A percentile compares a stretch with the other conserved stretches of the same genome.
Conservation (phyloP, 176 grass and related monocot species). For the Phragmites australis region DNA sequence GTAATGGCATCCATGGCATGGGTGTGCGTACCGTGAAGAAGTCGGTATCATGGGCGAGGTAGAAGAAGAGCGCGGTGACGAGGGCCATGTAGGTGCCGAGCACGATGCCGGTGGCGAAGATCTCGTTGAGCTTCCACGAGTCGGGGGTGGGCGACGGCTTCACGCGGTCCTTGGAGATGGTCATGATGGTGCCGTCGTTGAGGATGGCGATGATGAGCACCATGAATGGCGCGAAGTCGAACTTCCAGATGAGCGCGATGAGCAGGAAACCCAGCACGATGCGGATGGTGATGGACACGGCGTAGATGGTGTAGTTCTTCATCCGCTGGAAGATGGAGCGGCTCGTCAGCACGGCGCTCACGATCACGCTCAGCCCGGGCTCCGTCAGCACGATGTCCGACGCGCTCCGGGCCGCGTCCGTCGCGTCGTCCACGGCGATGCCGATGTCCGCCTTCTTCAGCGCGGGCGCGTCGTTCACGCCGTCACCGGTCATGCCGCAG, state of each 20-base stretch:
- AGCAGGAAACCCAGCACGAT: constrained; percentile 84
- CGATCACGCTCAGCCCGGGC: constrained; percentile 83
- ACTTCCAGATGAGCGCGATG: constrained; percentile 86
- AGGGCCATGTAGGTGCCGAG: too few species aligned
- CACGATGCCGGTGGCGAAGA: too few species aligned
- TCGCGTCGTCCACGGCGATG: constrained; percentile 91
- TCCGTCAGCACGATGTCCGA: constrained; percentile 97
- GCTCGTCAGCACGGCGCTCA: constrained; percentile 78
- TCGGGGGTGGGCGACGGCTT: constrained; percentile 68
- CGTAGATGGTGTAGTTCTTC: constrained; percentile 99
- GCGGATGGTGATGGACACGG: constrained; percentile 94
- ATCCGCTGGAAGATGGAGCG: constrained; percentile 92
- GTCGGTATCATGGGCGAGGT: constrained; percentile 67
- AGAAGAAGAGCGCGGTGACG: too few species aligned
- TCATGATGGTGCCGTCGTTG: constrained; percentile 99
- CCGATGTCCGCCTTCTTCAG: constrained; percentile 97
- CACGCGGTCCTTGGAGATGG: constrained; percentile 90
- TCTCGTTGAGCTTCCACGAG: constrained; percentile 92
- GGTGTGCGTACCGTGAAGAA: constrained; percentile 56
- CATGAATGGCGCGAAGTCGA: constrained; percentile 96
- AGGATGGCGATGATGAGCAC: constrained; percentile 96
- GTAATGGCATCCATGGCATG: not conserved
- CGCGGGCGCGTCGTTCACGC: constrained; percentile 90
- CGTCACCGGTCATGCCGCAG: constrained; percentile 88
- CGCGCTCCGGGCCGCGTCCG: constrained; percentile 79